Evolutionary conservation across 208 protist genomes (phyloP), one percentile per base, ranked within the genome.

Genomic region (Phytomonas francai): DNA sequence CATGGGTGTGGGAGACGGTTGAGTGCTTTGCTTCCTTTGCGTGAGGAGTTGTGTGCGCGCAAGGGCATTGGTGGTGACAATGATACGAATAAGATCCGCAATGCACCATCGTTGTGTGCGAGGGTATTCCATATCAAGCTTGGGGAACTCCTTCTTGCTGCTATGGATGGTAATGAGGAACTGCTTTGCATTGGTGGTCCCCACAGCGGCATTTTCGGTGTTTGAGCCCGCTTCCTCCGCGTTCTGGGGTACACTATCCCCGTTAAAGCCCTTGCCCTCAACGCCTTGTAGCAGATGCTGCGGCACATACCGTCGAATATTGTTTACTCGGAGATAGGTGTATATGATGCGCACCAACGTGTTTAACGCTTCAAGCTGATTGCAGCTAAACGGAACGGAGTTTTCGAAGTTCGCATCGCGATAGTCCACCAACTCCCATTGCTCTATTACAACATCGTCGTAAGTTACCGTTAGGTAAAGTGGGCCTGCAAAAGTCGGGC

Each of bases 401-500:
- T 78, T 63, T n/a, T 79, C 68, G 5, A 73, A 81, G 49, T 60
- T 58, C 7, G 68, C 66, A 9, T 84, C 72, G 39, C 79, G 79
- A 62, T 77, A 86, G 67, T 83, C 78, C 67, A 78, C 69, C 33
- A 86, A 59, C 39, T 67, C 76, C 78, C 81, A 86, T 63, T 77
- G 70, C 54, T 86, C 77, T 22, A 81, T 74, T 0, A 71, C 67
- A 9, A 74, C 62, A 49, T 72, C 32, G 60, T 81, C 76, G 2
- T 78, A 33, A 54, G 74, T 63, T n/a, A 86, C 72, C 14, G 71
- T 59, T n/a, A 86, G 61, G 67, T 80, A 62, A 2, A 86, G 59
- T 22, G 81, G 75, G 3, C 81, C 77, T 14, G 57, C 58, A 59
- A 79, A 85, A 1, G 65, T 57, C 8, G 63, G 22, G 49, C 56